Conservation (phyloP, 2,329 filamentous ascomycete species). For the Orbilia javanica region DNA sequence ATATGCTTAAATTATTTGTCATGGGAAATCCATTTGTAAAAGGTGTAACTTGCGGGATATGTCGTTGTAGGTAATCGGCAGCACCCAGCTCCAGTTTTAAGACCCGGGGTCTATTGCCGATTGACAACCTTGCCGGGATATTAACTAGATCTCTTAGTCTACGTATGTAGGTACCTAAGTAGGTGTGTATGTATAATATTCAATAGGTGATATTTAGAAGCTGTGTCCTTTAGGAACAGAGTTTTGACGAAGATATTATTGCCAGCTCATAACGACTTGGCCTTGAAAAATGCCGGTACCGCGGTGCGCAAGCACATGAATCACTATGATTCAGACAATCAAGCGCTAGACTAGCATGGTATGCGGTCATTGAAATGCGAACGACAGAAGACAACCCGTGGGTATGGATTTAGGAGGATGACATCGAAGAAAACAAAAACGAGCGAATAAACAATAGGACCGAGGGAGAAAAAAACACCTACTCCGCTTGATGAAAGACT, state of each 20-base stretch:
- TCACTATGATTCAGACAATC: conserved; percentile 9
- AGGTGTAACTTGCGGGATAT: conserved; percentile 6
- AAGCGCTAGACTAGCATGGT: background rate
- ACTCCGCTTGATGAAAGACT: conserved; percentile 26
- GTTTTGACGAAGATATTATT: background rate
- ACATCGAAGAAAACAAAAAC: background rate
- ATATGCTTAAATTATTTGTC: conserved; percentile 25
- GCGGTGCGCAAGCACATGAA: conserved; percentile 7
- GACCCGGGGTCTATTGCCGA: conserved; percentile 3
- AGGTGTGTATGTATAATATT: too few species aligned
- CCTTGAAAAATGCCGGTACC: background rate
- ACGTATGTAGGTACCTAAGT: too few species aligned
- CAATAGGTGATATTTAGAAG: conserved; percentile 10
- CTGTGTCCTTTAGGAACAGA: conserved; percentile 14
- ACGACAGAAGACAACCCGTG: background rate
- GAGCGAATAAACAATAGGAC: background rate
- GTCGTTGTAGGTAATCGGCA: background rate
- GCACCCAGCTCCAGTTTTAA: conserved; percentile 12
- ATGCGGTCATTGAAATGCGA: background rate
- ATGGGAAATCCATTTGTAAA: background rate
- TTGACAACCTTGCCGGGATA: conserved; percentile 2
- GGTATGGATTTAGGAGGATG: background rate
- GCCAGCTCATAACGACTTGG: conserved; percentile 20
- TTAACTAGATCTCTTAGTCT: conserved; percentile 13
- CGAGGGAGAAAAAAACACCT: background rate